Base-by-base conservation (phyloP, 768 basidiomycete species). In the Tylopilus intermedius region DNA sequence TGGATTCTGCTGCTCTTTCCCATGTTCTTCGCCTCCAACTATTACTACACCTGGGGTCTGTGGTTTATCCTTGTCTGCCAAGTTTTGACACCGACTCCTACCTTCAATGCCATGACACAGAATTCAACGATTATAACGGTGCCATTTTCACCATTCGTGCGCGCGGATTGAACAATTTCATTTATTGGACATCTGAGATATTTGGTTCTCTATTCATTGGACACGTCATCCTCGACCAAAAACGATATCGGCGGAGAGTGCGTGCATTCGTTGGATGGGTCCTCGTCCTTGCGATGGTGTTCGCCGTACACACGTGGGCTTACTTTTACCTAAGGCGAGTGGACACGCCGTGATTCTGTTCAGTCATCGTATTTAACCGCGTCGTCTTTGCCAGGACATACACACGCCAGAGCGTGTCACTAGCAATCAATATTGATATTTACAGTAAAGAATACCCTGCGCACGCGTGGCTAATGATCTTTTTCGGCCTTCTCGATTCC, bases 21-120 rank as follows among this genome's bases (percentile, higher is more conserved):
- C 30, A 86, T 91, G 84, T 90, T 91, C 69, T 79, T 89, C 50
- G 80, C 86, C 5, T 85, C 83, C 49, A 90, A 90, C 66, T 90
- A 85, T 80, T 90, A 90, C 72, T 89, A 88, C 62, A 81, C 88
- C 10, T 90, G 86, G 86, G 86, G 87, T 88, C 53, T 62, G 84
- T 73, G 15, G 35, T 54, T 29, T 13, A 39, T 0, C 15, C 26
- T 11, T 3, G 0, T 46, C 14, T 32, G 0, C 18, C 41, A 10
- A 10, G 1, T 41, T 22, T 56, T 35, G 27, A 35, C n/a, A 33
- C 49, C 49, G 13, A 50, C 44, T 21, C 35, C 46, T 21, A 3
- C 21, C 15, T 9, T 39, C 32, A 45, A 35, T 60, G 55, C 54
- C 57, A 57, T 60, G 55, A 55, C 57, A 57, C 54, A 88, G 85